Evolutionary conservation across 2,329 filamentous ascomycete species (phyloP), one percentile per base, ranked within the genome.

Genomic region (Mycosphaerelloides madeirae): DNA sequence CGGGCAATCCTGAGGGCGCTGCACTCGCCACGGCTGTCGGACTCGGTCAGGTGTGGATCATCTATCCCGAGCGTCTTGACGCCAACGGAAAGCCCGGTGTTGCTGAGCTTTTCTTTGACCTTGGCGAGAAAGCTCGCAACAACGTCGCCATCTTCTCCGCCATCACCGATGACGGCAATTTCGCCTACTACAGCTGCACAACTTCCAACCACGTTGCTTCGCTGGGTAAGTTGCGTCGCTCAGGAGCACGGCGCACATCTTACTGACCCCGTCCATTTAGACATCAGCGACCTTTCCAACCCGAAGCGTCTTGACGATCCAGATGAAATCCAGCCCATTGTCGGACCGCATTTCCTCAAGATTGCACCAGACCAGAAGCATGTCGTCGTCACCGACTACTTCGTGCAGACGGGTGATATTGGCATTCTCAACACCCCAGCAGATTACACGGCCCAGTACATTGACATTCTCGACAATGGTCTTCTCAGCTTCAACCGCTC

Each of bases 281-380:
- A 83, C 55, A 81, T 82, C 57, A 76, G 71, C 3, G 77, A 83
- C 54, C 67, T 82, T n/a, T 65, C 68, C 57, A 76, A 81, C 53
- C 68, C 76, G 55, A 80, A 77, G 65, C 75, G 79, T 9, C 76
- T 83, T 16, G 80, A 83, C 50, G 66, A 83, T 54, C 79, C 79
- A 0, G 61, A 80, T 44, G 75, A 77, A 60, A 62, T 68, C 22
- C 79, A 83, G 61, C 77, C 77, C 15, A 78, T 76, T 46, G 70
- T 81, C 41, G 78, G 79, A 1, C 79, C 79, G 0, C 79, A 83
- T 66, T 83, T 81, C 54, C 67, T 83, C 66, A 83, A 82, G 68
- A 69, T 83, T 47, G 76, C 76, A 3, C 79, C 79, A 0, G 79
- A 82, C 52, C 78, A 81, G 69, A 80, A 80, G 69, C 77, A 82